phyloP scores from a whole-genome alignment of 306 rosid species.

The Rosa lucieae region DNA sequence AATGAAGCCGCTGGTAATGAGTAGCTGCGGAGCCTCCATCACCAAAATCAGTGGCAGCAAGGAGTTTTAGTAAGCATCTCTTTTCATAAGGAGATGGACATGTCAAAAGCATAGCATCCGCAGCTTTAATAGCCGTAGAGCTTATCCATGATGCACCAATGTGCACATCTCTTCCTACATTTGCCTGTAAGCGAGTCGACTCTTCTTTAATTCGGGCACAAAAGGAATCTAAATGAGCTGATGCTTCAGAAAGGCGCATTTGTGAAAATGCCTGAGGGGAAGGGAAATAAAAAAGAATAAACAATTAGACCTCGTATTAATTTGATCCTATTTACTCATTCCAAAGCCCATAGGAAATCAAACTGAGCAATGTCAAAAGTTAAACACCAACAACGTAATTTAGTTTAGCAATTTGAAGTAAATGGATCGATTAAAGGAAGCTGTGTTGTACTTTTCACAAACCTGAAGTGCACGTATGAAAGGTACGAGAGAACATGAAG shows the following conservation, averaged over 20 bases:
- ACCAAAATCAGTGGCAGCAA: constrained; percentile 90
- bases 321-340: neutral
- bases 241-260: constrained; percentile 94
- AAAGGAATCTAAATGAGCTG: constrained; percentile 96
- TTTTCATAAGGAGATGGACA: constrained; percentile 96
- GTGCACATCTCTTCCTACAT: constrained; percentile 67
- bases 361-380: neutral
- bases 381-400: neutral
- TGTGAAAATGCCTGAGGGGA: constrained; percentile 79
- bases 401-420: neutral
- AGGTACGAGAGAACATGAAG: constrained; percentile 84
- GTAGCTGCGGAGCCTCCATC: constrained; percentile 84
- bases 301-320: constrained; percentile 10
- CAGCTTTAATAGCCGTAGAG: constrained; percentile 85
- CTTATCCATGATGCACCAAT: constrained; percentile 82
- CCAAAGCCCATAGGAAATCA: neutral
- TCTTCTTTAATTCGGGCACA: constrained; percentile 92
- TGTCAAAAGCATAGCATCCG: constrained; percentile 82
- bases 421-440: constrained; percentile 4
- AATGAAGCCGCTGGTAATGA: constrained; percentile 60
- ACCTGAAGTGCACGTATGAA: constrained; percentile 98
- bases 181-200: constrained; percentile 46
- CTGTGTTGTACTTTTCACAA: constrained; percentile 31
- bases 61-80: constrained; percentile 91
- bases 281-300: constrained; percentile 9